Conservation (phyloP, 2,329 filamentous ascomycete genomes). For the Pseudogymnoascus sp. region DNA sequence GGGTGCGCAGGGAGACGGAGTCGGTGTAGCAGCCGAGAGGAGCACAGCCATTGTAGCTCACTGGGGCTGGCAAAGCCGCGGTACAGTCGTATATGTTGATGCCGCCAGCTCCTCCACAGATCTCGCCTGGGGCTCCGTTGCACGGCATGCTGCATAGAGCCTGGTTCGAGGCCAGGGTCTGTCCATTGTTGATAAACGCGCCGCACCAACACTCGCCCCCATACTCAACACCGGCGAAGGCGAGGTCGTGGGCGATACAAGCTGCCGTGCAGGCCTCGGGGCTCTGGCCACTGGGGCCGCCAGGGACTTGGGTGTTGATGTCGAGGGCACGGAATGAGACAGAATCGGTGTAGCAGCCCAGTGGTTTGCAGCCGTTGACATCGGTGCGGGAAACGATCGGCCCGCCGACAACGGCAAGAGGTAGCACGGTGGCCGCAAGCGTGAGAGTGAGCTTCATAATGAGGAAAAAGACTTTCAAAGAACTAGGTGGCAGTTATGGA, state of each 20-base stretch:
- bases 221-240: slow-evolving; percentile 33
- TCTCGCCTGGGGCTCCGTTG: slow-evolving; percentile 11
- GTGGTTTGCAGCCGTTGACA: background rate
- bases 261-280: background rate
- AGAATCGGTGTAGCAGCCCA: slow-evolving; percentile 10
- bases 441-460: background rate
- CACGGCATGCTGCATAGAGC: slow-evolving; percentile 10
- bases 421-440: background rate
- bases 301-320: background rate
- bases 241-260: slow-evolving; percentile 16
- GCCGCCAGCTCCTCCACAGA: slow-evolving; percentile 12
- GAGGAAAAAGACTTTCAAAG: background rate
- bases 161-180: slow-evolving; percentile 9
- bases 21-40: slow-evolving; percentile 9
- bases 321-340: slow-evolving; percentile 17
- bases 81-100: slow-evolving; percentile 10
- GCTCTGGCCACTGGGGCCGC: background rate
- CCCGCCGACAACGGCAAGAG: background rate
- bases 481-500: background rate
- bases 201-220: slow-evolving; percentile 36
- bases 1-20: slow-evolving; percentile 1
- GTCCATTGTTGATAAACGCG: background rate
- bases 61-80: background rate
- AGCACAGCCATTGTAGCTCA: background rate
- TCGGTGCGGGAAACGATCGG: too few species aligned